Evolutionary conservation across 129 eudicot genomes (phyloP), one percentile per base, ranked within the genome.

Genomic region (Cynara cardunculus): DNA sequence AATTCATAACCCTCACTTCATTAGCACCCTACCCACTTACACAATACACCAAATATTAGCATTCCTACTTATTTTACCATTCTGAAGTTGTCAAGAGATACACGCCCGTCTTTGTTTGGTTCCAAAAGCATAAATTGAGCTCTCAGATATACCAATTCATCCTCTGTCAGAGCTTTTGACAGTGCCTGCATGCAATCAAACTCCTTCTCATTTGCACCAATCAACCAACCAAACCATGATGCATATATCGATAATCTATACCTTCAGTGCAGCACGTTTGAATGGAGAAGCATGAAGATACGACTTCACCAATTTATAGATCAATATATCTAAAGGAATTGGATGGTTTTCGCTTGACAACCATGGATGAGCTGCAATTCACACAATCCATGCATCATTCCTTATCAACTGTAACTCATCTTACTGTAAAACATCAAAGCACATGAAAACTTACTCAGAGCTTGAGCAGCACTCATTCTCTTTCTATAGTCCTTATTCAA

Each of bases 401-500:
- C n/a, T n/a, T n/a, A n/a, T n/a, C n/a, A n/a, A n/a, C n/a, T n/a
- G n/a, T n/a, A n/a, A n/a, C n/a, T n/a, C n/a, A n/a, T n/a, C n/a
- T n/a, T n/a, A n/a, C n/a, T n/a, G n/a, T n/a, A n/a, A n/a, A n/a
- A n/a, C n/a, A n/a, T n/a, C n/a, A n/a, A n/a, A n/a, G n/a, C n/a
- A n/a, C n/a, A n/a, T n/a, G n/a, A n/a, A n/a, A 79, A 84, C 96
- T 92, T 84, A 92, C 97, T 92, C 82, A 92, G 87, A 81, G 97
- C 97, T 85, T 92, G 97, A 49, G 93, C 97, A 27, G 97, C 97
- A 71, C 93, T 92, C 97, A 92, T 92, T 81, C 97, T 86, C 76
- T 92, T 92, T 66, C 97, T 82, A 61, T 92, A 92, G 85, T 92
- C 97, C 84, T 92, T 92, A 81, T 92, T 92, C 44, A 92, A 75